These are phyloP conservation scores for Spathaspora sp. DNA, from an alignment of 1,139 yeast genomes.

Conservation along the genomic window DNA sequence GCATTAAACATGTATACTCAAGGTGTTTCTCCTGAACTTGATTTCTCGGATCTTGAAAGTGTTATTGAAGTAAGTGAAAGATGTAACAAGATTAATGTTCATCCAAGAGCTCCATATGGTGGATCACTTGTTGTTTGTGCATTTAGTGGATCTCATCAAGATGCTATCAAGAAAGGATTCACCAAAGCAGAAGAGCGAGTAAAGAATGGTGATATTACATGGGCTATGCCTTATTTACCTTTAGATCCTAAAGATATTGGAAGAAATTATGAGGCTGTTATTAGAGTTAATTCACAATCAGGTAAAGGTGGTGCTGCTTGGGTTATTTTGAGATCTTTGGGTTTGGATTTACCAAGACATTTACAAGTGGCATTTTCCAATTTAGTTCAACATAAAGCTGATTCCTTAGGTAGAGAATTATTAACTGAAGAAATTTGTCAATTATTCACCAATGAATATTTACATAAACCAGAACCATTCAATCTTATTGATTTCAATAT, in stretches of 20 bases:
- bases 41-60: constrained; percentile 79
- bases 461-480: constrained; percentile 17
- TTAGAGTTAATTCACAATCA: constrained; percentile 95
- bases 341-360: constrained; percentile 88
- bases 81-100: constrained; percentile 93
- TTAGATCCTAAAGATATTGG: constrained; percentile 96
- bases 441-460: constrained; percentile 68
- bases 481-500: constrained; percentile 36
- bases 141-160: constrained; percentile 95
- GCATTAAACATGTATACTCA: constrained; percentile 94
- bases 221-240: constrained; percentile 95
- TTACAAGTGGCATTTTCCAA: constrained; percentile 88
- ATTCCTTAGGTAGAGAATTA: constrained; percentile 80
- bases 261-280: constrained; percentile 95
- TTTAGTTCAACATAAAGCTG: constrained; percentile 81
- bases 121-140: constrained; percentile 97
- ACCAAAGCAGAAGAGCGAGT: constrained; percentile 44
- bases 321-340: constrained; percentile 86
- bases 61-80: constrained; percentile 86
- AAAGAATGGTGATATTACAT: constrained; percentile 38
- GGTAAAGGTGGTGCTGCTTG: constrained; percentile 99
- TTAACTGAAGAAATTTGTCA: constrained; percentile 72
- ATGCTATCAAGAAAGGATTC: constrained; percentile 97
- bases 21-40: constrained; percentile 83
- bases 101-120: constrained; percentile 93